Evolutionary conservation across 352 stramenopile species (phyloP).

Genomic region (Phytophthora pinifolia): DNA sequence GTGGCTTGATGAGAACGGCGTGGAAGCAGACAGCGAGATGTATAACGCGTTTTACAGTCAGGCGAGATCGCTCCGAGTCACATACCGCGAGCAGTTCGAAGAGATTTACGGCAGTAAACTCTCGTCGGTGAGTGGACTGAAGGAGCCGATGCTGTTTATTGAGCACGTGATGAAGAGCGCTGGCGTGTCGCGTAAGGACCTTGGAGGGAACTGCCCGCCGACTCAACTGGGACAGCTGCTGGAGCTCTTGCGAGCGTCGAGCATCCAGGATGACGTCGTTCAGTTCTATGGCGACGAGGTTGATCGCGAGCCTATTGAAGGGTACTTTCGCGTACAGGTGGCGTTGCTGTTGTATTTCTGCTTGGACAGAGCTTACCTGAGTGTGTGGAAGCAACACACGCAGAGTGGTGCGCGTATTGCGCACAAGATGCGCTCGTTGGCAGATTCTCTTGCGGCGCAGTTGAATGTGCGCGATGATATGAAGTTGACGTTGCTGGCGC

Average conservation of each 20-base stretch:
- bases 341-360: constrained; percentile 83
- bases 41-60: constrained; percentile 75
- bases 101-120: constrained; percentile 59
- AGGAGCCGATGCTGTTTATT: constrained; percentile 65
- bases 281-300: constrained; percentile 68
- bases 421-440: constrained; percentile 60
- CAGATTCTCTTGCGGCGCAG: constrained; percentile 69
- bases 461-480: constrained; percentile 81
- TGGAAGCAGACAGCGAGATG: constrained; percentile 43
- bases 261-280: constrained; percentile 59
- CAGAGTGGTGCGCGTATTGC: constrained; percentile 58
- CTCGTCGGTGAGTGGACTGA: constrained; percentile 47
- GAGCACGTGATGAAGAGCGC: constrained; percentile 80
- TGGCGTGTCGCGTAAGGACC: constrained; percentile 35
- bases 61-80: constrained; percentile 47
- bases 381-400: constrained; percentile 41
- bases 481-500: constrained; percentile 73
- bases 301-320: constrained; percentile 64
- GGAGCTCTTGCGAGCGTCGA: constrained; percentile 43
- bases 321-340: constrained; percentile 72
- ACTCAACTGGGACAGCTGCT: constrained; percentile 56
- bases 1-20: constrained; percentile 62
- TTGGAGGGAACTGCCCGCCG: constrained; percentile 45
- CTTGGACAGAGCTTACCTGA: constrained; percentile 71
- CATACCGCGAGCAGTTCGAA: constrained; percentile 68